Evolutionary conservation across 2,329 filamentous ascomycete species (phyloP), one percentile per base, ranked within the genome.

Genomic region (Penicillium janthinellum): DNA sequence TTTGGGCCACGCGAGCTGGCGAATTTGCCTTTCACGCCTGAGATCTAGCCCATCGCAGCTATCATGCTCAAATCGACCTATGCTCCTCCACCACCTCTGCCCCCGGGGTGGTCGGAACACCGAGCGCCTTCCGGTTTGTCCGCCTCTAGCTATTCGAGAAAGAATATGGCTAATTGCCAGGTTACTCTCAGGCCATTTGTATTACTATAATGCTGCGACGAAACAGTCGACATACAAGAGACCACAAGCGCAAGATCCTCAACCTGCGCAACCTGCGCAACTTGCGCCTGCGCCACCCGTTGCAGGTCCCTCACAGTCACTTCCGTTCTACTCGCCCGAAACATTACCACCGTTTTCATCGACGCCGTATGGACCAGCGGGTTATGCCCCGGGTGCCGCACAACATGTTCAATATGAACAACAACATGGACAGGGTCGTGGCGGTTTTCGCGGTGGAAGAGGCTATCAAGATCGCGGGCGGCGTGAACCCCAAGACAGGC

Each of bases 21-120:
- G 12, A 50, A 41, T 59, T 50, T 8, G 17, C 34, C 47, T 49
- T 60, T 39, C 52, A 54, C 38, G 4, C 38, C 54, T 37, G 35
- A 8, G 10, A 41, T 56, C 1, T 41, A 49, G 35, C n/a, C 3
- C 14, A 5, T 25, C 28, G 25, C 52, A 52, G 39, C 45, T 6
- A 70, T 44, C 48, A 92, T 92, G 89, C 80, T 94, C 51, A 92
- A 88, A 72, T 91, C 89, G 20, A 93, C 90, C n/a, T 87, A 93
- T 76, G 86, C 85, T 61, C 82, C 86, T 22, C 83, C 84, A 10
- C 81, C 85, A 48, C 86, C 90, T 38, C 81, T 97, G 0, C 89
- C 88, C 31, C 82, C 88, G 45, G 92, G 91, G 64, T 97, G 93
- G 93, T 91, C 90, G n/a, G 91, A 96, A 76, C 92, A 97, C 78